Conservation (phyloP, 345 rosid genomes). For the Adansonia digitata region DNA sequence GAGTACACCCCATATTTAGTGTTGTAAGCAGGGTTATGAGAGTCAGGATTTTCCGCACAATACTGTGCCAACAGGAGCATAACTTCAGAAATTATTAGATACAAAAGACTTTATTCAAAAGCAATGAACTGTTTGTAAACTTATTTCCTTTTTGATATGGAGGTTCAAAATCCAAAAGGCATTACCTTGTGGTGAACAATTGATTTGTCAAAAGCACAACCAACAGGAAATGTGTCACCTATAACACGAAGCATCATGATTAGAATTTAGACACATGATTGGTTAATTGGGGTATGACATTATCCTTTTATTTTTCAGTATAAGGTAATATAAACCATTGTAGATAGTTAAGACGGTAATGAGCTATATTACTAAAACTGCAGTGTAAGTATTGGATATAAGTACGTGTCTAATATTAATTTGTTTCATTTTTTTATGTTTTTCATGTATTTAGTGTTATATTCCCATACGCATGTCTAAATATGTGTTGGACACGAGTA, state of each 20-base stretch:
- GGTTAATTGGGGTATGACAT: conserved; percentile 9
- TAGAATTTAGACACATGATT: conserved; percentile 46
- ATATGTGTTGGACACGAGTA: no score
- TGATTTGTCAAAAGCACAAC: conserved; percentile 74
- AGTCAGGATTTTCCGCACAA: conserved; percentile 54
- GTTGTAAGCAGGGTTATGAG: conserved; percentile 40
- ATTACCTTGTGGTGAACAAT: conserved; percentile 73
- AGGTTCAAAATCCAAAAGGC: neutral
- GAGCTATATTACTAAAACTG: no score
- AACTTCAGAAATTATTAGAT: neutral
- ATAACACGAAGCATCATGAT: conserved; percentile 26
- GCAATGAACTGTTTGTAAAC: neutral
- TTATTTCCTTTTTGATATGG: neutral
- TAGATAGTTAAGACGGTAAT: no score
- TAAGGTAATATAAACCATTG: conserved; percentile 22
- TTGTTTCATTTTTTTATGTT: no score
- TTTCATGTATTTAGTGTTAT: no score
- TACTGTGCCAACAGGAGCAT: conserved; percentile 24
- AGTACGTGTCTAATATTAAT: no score
- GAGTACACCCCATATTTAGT: conserved; percentile 48
- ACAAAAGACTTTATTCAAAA: neutral
- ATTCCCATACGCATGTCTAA: no score
- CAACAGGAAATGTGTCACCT: conserved; percentile 84
- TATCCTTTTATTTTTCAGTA: neutral
- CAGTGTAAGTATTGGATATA: no score